These are phyloP conservation scores for Fagus sylvatica DNA, from an alignment of 306 rosid species.

Conservation along the genomic window DNA sequence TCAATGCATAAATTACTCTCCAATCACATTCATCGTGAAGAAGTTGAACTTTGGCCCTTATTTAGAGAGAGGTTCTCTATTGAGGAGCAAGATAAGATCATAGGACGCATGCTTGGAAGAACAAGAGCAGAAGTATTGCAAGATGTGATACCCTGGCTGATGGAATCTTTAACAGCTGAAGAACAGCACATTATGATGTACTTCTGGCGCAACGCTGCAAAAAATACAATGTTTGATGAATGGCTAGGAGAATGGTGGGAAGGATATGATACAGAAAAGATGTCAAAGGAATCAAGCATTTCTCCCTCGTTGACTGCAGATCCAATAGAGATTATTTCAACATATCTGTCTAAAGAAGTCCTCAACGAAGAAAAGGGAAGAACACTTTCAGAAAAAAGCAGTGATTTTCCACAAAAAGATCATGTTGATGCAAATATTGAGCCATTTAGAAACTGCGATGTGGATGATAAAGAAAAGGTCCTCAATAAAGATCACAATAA, in stretches of 20 bases:
- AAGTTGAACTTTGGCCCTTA: slow-evolving; percentile 77
- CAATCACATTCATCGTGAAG: slow-evolving; percentile 75
- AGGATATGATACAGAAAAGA: slow-evolving; percentile 56
- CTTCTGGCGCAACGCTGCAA: slow-evolving; percentile 75
- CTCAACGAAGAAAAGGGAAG: slow-evolving; percentile 40
- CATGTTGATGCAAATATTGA: slow-evolving; percentile 29
- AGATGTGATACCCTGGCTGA: slow-evolving; percentile 94
- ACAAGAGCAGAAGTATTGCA: slow-evolving; percentile 71
- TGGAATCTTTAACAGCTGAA: slow-evolving; percentile 72
- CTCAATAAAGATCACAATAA: slow-evolving; percentile 24
- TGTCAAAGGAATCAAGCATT: slow-evolving; percentile 40
- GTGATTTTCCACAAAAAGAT: slow-evolving; percentile 34
- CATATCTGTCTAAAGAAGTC: slow-evolving; percentile 59
- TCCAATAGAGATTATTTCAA: slow-evolving; percentile 68
- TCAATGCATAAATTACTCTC: slow-evolving; percentile 59
- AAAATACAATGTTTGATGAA: slow-evolving; percentile 85
- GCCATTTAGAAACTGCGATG: slow-evolving; percentile 23
- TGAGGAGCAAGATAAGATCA: slow-evolving; percentile 72
- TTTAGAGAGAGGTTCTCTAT: slow-evolving; percentile 68
- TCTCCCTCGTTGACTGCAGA: slow-evolving; percentile 49
- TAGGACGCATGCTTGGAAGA: slow-evolving; percentile 89
- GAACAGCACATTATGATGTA: slow-evolving; percentile 77
- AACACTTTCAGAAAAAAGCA: slow-evolving; percentile 34
- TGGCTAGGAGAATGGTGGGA: slow-evolving; percentile 97
- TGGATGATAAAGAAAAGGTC: slow-evolving; percentile 38